Evolutionary conservation across 441 rosid species (phyloP).

Genomic region (Aquilaria agallochum): DNA sequence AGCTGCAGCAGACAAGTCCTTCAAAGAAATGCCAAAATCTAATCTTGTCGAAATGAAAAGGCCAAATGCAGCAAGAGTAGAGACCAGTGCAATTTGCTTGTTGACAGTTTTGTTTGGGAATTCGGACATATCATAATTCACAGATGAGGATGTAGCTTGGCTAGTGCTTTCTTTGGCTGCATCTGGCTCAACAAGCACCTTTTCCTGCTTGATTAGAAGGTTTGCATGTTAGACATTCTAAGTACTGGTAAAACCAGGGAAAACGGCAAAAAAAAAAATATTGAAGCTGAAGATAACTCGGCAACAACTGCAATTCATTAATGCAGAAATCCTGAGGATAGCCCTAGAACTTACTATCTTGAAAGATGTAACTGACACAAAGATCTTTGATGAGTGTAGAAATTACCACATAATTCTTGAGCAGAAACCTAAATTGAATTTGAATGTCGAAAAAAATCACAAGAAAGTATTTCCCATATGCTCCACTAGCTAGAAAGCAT

Average conservation of each 20-base stretch:
- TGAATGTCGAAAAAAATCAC: too few relatives aligned
- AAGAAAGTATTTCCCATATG: too few relatives aligned
- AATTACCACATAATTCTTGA: too few relatives aligned
- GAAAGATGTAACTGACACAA: too few relatives aligned
- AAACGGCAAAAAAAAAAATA: background rate
- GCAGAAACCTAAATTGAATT: too few relatives aligned
- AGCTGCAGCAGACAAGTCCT: constrained; percentile 69
- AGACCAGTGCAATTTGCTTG: constrained; percentile 46
- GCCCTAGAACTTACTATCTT: background rate
- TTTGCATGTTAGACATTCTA: constrained; percentile 1
- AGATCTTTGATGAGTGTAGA: too few relatives aligned
- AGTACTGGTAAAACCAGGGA: background rate
- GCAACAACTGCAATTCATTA: background rate
- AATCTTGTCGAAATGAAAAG: constrained; percentile 59
- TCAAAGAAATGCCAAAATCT: constrained; percentile 78
- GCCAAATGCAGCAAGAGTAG: constrained; percentile 52
- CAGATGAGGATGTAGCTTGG: constrained; percentile 24
- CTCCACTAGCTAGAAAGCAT: too few relatives aligned
- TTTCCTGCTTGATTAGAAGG: constrained; percentile 29
- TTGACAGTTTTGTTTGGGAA: constrained; percentile 60
- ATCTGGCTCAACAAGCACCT: constrained; percentile 26
- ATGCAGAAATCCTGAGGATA: background rate
- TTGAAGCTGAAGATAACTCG: background rate
- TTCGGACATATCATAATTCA: constrained; percentile 40
- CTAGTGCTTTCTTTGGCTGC: constrained; percentile 16